These are phyloP conservation scores for Chaetomiaceae sp. DNA, from an alignment of 2,329 filamentous ascomycete species.

Conservation along the genomic window DNA sequence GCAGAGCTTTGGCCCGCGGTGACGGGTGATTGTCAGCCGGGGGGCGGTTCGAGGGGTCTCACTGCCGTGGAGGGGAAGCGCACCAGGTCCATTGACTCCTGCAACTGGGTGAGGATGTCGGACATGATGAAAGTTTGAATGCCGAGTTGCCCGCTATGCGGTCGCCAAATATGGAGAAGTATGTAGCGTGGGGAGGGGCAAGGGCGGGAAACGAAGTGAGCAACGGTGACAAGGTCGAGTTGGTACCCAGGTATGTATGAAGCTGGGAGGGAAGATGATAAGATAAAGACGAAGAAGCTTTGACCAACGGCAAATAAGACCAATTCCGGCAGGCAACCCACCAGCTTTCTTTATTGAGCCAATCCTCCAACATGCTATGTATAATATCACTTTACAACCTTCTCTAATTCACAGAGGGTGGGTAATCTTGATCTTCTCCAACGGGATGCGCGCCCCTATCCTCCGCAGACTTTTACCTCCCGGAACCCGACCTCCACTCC, in stretches of 20 bases:
- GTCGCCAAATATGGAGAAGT: not conserved
- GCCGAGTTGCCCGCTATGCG: too few relatives aligned
- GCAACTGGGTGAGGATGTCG: slow-evolving; percentile 76
- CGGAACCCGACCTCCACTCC: not conserved
- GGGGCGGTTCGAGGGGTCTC: slow-evolving; percentile 3
- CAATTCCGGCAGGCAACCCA: not conserved
- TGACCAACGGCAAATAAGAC: not conserved
- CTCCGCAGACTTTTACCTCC: not conserved
- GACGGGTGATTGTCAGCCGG: not conserved
- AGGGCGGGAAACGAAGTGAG: not conserved
- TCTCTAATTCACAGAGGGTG: not conserved
- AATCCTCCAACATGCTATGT: not conserved
- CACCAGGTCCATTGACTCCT: slow-evolving; percentile 81
- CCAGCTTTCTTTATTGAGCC: too few relatives aligned
- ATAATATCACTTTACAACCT: not conserved
- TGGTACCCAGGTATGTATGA: too few relatives aligned
- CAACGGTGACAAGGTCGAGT: not conserved
- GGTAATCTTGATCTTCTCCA: not conserved
- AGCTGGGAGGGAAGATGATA: not conserved
- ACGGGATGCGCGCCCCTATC: slow-evolving; percentile 3
- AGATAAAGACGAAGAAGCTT: slow-evolving; percentile 5
- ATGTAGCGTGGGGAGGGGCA: not conserved
- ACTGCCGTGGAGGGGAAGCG: slow-evolving; percentile 15
- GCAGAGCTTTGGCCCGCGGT: slow-evolving; percentile 47
- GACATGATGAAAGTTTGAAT: slow-evolving; percentile 46